A percentile compares a stretch with the other conserved stretches of the same genome.
These are phyloP conservation scores for Apiospora sp. DNA, from an alignment of 2,329 filamentous ascomycete genomes.

Conservation along the genomic window DNA sequence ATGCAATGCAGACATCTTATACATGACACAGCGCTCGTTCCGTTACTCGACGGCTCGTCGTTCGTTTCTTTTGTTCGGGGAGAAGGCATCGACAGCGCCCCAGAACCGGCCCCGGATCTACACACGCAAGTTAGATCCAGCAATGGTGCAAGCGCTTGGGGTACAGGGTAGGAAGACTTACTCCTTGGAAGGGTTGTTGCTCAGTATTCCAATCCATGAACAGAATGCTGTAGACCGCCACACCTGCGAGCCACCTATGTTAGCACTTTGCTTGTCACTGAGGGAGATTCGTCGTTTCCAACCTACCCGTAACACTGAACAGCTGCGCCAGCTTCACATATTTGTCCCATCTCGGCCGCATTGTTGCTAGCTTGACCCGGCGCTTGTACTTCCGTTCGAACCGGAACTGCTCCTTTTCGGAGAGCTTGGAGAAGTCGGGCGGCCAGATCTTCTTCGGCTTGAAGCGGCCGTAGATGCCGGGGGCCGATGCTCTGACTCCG, in stretches of 20 bases:
- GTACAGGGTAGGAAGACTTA: constrained; percentile 43
- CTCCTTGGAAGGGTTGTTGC: constrained; percentile 58
- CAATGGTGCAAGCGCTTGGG: neutral
- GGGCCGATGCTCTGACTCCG: constrained; percentile 27
- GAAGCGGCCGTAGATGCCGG: constrained; percentile 62
- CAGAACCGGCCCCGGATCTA: constrained; percentile 52
- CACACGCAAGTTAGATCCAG: constrained; percentile 25
- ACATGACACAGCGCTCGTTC: constrained; percentile 20
- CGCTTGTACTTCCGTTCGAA: constrained; percentile 83
- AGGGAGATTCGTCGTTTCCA: neutral
- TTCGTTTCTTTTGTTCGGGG: constrained; percentile 38
- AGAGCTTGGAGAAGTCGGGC: constrained; percentile 75
- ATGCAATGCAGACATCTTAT: constrained; percentile 36
- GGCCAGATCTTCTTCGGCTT: constrained; percentile 79
- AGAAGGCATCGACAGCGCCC: constrained; percentile 42
- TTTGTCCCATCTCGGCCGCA: constrained; percentile 42
- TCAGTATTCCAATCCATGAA: constrained; percentile 66
- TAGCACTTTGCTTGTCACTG: neutral
- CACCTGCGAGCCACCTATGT: constrained; percentile 46
- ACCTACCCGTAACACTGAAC: constrained; percentile 62
- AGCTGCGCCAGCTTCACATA: constrained; percentile 70
- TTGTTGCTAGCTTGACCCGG: constrained; percentile 56
- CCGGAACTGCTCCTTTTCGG: constrained; percentile 75
- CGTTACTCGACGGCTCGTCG: constrained; percentile 32
- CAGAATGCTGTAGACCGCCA: constrained; percentile 63